Evolutionary conservation across 148 eudicot species (phyloP).

Genomic region (Nepenthes mirabilis): DNA sequence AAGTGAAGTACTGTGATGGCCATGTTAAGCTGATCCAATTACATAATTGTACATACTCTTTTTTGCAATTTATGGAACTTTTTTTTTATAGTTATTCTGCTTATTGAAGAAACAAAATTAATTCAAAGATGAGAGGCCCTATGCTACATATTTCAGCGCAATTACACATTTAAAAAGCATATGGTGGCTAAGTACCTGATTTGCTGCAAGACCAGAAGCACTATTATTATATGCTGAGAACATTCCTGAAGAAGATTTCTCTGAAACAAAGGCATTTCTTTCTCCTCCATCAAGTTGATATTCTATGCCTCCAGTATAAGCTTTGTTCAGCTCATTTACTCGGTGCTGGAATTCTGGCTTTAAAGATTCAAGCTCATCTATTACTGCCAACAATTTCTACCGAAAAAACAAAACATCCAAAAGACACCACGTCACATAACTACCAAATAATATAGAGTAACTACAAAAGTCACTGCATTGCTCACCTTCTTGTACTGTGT

Average conservation of each 20-base stretch:
- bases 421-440: not conserved
- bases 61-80: too few relatives aligned
- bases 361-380: constrained; percentile 78
- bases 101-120: too few relatives aligned
- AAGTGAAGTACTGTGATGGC: too few relatives aligned
- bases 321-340: constrained; percentile 40
- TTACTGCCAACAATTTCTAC: constrained; percentile 55
- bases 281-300: constrained; percentile 25
- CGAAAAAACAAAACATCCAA: constrained; percentile 1
- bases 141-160: too few relatives aligned
- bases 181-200: constrained; percentile 33
- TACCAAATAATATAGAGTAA: constrained; percentile 7
- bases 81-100: too few relatives aligned
- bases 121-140: too few relatives aligned
- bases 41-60: too few relatives aligned
- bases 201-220: constrained; percentile 23
- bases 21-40: too few relatives aligned
- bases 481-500: constrained; percentile 48
- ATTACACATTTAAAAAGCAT: too few relatives aligned
- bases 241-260: constrained; percentile 22
- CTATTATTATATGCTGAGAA: constrained; percentile 18
- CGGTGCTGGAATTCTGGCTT: constrained; percentile 63
- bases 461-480: not conserved
- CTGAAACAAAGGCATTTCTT: constrained; percentile 26
- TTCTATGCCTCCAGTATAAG: constrained; percentile 16